Conservation (phyloP, 495 filamentous ascomycete genomes). For the Talaromyces stipitatus region DNA sequence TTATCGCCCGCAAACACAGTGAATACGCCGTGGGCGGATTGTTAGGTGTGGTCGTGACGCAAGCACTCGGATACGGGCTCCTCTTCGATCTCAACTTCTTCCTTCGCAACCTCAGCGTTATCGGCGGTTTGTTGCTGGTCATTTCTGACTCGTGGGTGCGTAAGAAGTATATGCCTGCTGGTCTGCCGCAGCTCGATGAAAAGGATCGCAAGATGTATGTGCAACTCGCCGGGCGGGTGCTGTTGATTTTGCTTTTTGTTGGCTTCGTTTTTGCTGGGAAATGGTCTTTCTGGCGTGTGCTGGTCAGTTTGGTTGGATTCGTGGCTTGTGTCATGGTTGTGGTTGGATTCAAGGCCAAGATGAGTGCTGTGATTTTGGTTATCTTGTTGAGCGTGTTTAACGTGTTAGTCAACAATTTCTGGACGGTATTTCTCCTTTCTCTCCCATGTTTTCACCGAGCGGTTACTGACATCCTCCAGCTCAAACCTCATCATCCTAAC, state of each 20-base stretch:
- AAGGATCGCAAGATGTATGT: slow-evolving; percentile 99
- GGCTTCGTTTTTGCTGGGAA: slow-evolving; percentile 93
- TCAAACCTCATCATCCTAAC: slow-evolving; percentile 96
- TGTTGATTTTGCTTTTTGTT: slow-evolving; percentile 93
- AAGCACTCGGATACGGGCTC: slow-evolving; percentile 92
- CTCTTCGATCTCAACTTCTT: slow-evolving; percentile 99
- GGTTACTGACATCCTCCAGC: slow-evolving; percentile 45
- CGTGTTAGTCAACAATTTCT: slow-evolving; percentile 97
- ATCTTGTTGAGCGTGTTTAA: slow-evolving; percentile 96
- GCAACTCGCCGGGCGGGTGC: slow-evolving; percentile 91
- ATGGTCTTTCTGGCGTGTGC: slow-evolving; percentile 79
- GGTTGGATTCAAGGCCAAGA: slow-evolving; percentile 99
- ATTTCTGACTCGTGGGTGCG: slow-evolving; percentile 96
- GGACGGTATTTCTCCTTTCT: slow-evolving; percentile 70
- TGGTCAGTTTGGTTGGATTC: slow-evolving; percentile 75
- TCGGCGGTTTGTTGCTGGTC: slow-evolving; percentile 96
- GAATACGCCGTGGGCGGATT: slow-evolving; percentile 89
- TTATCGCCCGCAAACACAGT: slow-evolving; percentile 85
- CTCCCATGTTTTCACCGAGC: neutral
- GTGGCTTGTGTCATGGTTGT: slow-evolving; percentile 97
- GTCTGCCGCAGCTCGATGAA: slow-evolving; percentile 87
- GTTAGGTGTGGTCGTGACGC: slow-evolving; percentile 85
- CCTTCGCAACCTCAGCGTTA: slow-evolving; percentile 94
- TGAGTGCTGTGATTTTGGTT: slow-evolving; percentile 88
- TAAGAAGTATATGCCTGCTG: slow-evolving; percentile 94